Evolutionary conservation across 2,329 filamentous ascomycete species (phyloP), one percentile per base, ranked within the genome.

Genomic region (Alternaria arbusti): DNA sequence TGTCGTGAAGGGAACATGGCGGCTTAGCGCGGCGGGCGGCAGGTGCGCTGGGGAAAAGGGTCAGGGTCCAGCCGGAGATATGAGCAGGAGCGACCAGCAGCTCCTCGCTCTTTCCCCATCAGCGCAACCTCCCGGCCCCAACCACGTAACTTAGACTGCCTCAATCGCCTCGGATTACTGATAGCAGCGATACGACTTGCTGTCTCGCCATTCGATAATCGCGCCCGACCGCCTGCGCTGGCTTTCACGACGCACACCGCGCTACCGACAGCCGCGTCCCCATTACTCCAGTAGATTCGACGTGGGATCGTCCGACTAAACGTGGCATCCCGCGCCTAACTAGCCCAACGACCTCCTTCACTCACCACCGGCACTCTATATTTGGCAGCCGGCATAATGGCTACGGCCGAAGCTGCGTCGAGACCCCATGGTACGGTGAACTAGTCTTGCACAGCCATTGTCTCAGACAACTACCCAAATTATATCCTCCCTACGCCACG

Each of bases 401-500:
- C 82, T 56, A 81, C 81, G 63, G 78, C 82, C 64, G 81, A 84
- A 72, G 74, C 82, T 66, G 79, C 80, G 36, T 72, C 80, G 66
- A 77, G 78, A 66, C 79, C 82, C 54, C 81, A 80, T 77, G 82
- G 82, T 83, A 79, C 62, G 80, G 70, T 40, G 22, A 54, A 62
- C 56, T 64, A 65, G 59, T 47, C 65, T 65, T 66, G 72, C 70
- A 74, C 71, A 69, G 64, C 69, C 67, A 68, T 66, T 70, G 60
- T 61, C 65, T 59, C 64, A 43, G 49, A 25, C 45, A 46, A 20
- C 17, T 26, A 17, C 47, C 60, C 40, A 54, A 26, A 54, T 25
- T 8, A 44, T 13, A 36, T 20, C n/a, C 57, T 13, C 52, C 52
- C 62, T 62, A 40, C 51, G 11, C 40, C 58, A 22, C 58, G 26